Base-by-base conservation (phyloP, 1,284 basidiomycete genomes). In the Melampsora larici-populina region DNA sequence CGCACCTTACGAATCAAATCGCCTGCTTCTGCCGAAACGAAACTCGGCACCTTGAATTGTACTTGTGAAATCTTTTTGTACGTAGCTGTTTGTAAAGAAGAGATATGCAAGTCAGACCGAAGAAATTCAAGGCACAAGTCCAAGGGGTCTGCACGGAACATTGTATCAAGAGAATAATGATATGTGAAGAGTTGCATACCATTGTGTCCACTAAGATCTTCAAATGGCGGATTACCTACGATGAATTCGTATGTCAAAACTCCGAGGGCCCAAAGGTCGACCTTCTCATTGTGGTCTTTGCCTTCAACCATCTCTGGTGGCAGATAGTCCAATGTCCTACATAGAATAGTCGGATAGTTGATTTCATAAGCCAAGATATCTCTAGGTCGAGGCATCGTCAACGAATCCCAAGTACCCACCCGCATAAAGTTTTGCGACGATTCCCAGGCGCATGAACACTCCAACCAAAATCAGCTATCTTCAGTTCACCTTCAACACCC, bases 381-480 rank as follows among this genome's bases (percentile, higher is more conserved):
- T 46, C 36, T 75, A 66, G 31, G 46, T 67, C 36, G 29, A 55
- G 17, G n/a, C 62, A 21, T 36, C 46, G 46, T 58, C 58, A 5
- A 33, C 8, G 24, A 33, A 49, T 36, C 7, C n/a, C 29, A 49
- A 68, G 51, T 36, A 63, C 74, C 13, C n/a, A 69, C 74, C 74
- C 74, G 74, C 74, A 76, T 18, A 76, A 65, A 26, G 74, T 76
- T 49, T 76, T 76, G 24, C 74, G 51, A 79, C 93, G 86, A 83
- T 94, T 93, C 0, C 93, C 90, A 0, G 96, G 97, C 0, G 97
- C 97, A 84, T 99, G 97, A 2, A 99, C 96, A 82, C 92, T 94
- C 96, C 97, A 99, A 8, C 97, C 97, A 85, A 99, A 99, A 85
- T 99, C 97, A 7, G 90, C 97, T 80, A 99, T 97, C 87, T 99